Evolutionary conservation across 768 basidiomycete species (phyloP).

Genomic region (Cystofilobasidium ferigula): DNA sequence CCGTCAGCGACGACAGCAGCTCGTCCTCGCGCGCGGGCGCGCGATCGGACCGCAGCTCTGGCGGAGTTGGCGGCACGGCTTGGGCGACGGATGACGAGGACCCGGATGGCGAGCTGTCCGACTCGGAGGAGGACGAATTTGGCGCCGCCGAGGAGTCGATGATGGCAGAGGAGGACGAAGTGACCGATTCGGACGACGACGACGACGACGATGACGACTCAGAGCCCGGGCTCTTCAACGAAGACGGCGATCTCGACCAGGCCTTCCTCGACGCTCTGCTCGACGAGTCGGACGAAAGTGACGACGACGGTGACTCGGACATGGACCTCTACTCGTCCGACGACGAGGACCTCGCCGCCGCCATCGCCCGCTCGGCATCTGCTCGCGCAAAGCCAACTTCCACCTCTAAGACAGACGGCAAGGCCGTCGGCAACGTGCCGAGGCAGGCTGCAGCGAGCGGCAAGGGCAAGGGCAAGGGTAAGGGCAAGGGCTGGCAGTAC

Average conservation of each 20-base stretch:
- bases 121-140: conserved; percentile 15
- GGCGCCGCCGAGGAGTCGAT: conserved; percentile 16
- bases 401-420: neutral
- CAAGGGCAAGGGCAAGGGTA: too few relatives aligned
- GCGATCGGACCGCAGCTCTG: neutral
- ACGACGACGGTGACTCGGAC: conserved; percentile 23
- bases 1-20: neutral
- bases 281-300: conserved; percentile 10
- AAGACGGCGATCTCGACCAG: too few relatives aligned
- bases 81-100: conserved; percentile 27
- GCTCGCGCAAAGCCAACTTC: conserved; percentile 1
- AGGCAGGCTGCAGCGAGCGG: neutral
- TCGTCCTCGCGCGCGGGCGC: neutral
- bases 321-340: conserved; percentile 27
- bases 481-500: conserved; percentile 6
- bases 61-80: conserved; percentile 6
- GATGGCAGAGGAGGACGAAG: conserved; percentile 18
- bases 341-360: conserved; percentile 34
- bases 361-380: conserved; percentile 6
- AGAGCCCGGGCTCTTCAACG: too few relatives aligned
- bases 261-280: conserved; percentile 24
- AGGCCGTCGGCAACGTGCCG: neutral
- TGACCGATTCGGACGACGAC: neutral
- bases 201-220: conserved; percentile 23
- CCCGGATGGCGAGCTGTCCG: neutral